Conservation (phyloP, 2,329 filamentous ascomycete species). For the Trichoderma sp. region DNA sequence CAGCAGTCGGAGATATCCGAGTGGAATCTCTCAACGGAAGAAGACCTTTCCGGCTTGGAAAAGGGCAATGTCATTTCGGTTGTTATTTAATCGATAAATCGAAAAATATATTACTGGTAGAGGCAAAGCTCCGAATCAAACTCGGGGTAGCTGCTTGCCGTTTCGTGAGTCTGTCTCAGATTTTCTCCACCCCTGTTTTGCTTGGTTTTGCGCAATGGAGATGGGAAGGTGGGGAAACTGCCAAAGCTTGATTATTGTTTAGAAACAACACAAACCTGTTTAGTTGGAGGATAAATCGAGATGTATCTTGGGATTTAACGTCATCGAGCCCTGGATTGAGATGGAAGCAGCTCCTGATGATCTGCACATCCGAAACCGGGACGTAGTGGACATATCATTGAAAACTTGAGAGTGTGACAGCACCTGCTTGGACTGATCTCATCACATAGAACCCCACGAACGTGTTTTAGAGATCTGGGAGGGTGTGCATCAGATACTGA, state of each 20-base stretch:
- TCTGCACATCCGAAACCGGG: background rate
- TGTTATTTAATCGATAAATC: background rate
- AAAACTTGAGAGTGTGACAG: background rate
- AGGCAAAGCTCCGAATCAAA: background rate
- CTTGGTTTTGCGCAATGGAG: constrained; percentile 10
- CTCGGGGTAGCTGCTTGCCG: background rate
- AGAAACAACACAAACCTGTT: constrained; percentile 12
- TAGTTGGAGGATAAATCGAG: background rate
- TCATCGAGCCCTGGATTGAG: background rate
- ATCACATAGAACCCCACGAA: background rate
- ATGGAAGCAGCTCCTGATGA: background rate
- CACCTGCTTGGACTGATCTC: background rate
- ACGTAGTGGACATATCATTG: background rate
- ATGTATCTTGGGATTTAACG: background rate
- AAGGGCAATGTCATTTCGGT: background rate
- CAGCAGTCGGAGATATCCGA: constrained; percentile 23
- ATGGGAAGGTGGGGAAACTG: constrained; percentile 8
- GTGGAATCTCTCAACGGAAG: background rate
- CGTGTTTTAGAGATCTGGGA: background rate
- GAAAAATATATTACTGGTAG: background rate
- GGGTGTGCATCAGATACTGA: background rate
- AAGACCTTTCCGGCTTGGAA: background rate
- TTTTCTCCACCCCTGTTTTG: background rate
- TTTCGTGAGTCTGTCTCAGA: background rate
- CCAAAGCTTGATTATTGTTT: background rate